Base-by-base conservation (phyloP, 495 filamentous ascomycete species). In the Coniosporium apollinis region DNA sequence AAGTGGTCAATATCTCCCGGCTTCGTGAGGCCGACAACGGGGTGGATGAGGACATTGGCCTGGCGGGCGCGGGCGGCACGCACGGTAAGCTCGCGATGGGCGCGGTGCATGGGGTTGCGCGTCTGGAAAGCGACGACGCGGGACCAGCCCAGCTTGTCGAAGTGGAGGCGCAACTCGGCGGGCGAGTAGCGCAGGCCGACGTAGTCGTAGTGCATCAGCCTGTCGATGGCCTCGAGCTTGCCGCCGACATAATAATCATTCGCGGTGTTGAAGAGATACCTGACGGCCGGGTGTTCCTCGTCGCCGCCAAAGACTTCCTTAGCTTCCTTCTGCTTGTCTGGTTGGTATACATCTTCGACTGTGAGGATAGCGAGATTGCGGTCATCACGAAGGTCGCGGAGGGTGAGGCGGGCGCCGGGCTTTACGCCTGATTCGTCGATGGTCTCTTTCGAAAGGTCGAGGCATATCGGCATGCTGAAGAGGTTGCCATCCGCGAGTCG, bases 1-100 rank as follows among this genome's bases (percentile, higher is more conserved):
- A 97, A 97, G 69, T 97, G 89, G 60, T 97, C 89, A 62, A 97
- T 96, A 54, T 97, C 89, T 55, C 89, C 89, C 28, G 89, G 89
- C 65, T 97, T 97, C 40, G 89, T 97, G 45, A 97, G 70, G 56
- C 89, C 89, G 43, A 97, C 89, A 39, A 97, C 89, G 34, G 89
- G 89, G 64, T 97, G 89, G 57, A 97, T 97, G 56, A 97, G 81
- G 41, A 97, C 89, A 56, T 96, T 97, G 39, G 89, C 89, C 55
- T 94, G 84, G 49, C 87, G 81, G 25, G 79, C 76, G 36, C 89
- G 85, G 39, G 89, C 91, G 46, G 91, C 89, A 43, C 91, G 82
- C 52, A 97, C 89, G 28, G 89, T 97, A 56, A 97, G 61, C 60
- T 97, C 89, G 62, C 89, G 69, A 61, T 97, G 89, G 55, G 89